phyloP scores from a whole-genome alignment of 2,329 filamentous ascomycete genomes.

The Keithomyces neogunnii region DNA sequence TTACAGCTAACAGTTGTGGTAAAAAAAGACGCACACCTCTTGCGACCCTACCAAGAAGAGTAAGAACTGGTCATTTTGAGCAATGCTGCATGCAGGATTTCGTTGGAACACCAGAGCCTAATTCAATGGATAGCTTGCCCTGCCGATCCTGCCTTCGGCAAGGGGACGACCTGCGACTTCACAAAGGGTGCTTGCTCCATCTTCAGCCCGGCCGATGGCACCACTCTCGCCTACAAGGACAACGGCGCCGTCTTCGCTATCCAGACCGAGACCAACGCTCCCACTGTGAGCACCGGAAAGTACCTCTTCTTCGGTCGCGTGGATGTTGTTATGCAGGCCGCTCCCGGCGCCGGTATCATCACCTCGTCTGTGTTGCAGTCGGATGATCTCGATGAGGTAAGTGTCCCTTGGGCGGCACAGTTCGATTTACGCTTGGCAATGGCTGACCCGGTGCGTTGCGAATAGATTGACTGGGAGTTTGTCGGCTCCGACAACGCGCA shows the following conservation, averaged over 20 bases:
- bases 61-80: constrained; percentile 18
- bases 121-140: constrained; percentile 49
- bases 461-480: constrained; percentile 75
- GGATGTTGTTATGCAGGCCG: constrained; percentile 69
- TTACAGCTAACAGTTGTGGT: no score
- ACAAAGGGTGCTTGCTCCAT: constrained; percentile 57
- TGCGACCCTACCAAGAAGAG: constrained; percentile 48
- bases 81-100: background rate
- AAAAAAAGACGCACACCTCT: constrained; percentile 35
- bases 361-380: constrained; percentile 87
- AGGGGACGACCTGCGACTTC: constrained; percentile 58
- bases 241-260: constrained; percentile 58
- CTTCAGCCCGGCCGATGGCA: constrained; percentile 39
- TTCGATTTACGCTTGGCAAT: constrained; percentile 36
- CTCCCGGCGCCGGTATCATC: constrained; percentile 76
- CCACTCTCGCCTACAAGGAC: constrained; percentile 36
- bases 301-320: constrained; percentile 97
- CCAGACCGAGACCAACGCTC: constrained; percentile 53
- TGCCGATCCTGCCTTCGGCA: constrained; percentile 68
- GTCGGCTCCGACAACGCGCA: constrained; percentile 59
- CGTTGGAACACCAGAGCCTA: background rate
- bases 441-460: background rate
- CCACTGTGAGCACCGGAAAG: constrained; percentile 68
- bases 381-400: constrained; percentile 62
- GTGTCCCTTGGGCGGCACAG: constrained; percentile 87